phyloP scores from a whole-genome alignment of 768 basidiomycete species.

The Termitomyces sp. region DNA sequence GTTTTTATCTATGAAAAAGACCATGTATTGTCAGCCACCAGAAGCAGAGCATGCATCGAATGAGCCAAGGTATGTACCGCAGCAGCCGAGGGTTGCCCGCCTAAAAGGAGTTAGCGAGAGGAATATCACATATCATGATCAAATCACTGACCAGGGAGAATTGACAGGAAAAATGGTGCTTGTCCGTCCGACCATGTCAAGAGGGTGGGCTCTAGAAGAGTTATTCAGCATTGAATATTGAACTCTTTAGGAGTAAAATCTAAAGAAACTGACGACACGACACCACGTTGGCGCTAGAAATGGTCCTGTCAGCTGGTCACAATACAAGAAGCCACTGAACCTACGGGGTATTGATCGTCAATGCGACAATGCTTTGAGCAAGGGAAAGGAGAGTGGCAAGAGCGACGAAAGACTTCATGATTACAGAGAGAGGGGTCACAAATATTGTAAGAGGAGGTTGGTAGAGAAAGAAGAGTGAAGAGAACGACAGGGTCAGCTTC shows the following conservation, averaged over 20 bases:
- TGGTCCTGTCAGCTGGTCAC: not conserved
- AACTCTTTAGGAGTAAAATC: not conserved
- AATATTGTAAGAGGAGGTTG: slow-evolving; percentile 6
- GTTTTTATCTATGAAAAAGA: slow-evolving; percentile 41
- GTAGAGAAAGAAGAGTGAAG: slow-evolving; percentile 3
- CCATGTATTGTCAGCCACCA: not conserved
- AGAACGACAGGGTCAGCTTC: not conserved
- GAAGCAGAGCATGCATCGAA: not conserved
- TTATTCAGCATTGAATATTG: not conserved
- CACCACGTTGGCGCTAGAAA: slow-evolving; percentile 33
- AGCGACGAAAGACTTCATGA: slow-evolving; percentile 36
- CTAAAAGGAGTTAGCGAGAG: slow-evolving; percentile 27
- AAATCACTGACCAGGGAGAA: slow-evolving; percentile 57
- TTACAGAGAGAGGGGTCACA: slow-evolving; percentile 12
- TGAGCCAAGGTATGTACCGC: slow-evolving; percentile 36
- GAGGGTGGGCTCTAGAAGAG: slow-evolving; percentile 52
- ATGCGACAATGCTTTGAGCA: slow-evolving; percentile 32
- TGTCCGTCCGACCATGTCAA: slow-evolving; percentile 51
- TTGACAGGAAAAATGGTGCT: slow-evolving; percentile 54
- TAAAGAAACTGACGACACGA: slow-evolving; percentile 43
- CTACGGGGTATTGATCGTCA: slow-evolving; percentile 71
- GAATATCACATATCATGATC: not conserved
- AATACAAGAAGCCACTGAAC: not conserved
- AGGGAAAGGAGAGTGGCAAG: slow-evolving; percentile 33
- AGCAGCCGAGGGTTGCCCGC: slow-evolving; percentile 45